Evolutionary conservation across 345 rosid genomes (phyloP).

Genomic region (Adansonia digitata): DNA sequence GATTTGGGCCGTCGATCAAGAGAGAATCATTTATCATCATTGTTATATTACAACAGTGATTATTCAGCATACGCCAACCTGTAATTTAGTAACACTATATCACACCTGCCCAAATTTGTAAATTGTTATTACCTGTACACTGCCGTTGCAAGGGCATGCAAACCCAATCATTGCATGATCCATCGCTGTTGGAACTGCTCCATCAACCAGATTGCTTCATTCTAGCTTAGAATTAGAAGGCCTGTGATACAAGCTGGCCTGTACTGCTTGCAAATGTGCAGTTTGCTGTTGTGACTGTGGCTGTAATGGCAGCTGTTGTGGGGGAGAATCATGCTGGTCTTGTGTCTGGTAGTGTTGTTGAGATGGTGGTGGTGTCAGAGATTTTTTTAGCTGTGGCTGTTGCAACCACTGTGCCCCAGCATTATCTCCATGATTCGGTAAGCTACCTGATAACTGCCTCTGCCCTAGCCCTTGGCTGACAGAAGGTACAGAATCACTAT

Average conservation of each 20-base stretch:
- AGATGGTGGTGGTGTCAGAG: slow-evolving; percentile 37
- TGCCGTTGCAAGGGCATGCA: slow-evolving; percentile 54
- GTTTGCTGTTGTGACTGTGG: slow-evolving; percentile 54
- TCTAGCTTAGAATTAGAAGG: slow-evolving; percentile 61
- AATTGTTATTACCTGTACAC: slow-evolving; percentile 61
- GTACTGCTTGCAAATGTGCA: slow-evolving; percentile 54
- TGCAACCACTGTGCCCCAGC: slow-evolving; percentile 44
- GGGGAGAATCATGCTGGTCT: slow-evolving; percentile 32
- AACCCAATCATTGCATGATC: slow-evolving; percentile 42
- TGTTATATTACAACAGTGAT: not conserved
- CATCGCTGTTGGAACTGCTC: slow-evolving; percentile 41
- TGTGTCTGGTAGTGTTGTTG: slow-evolving; percentile 49
- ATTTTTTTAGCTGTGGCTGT: slow-evolving; percentile 39
- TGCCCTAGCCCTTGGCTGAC: slow-evolving; percentile 47
- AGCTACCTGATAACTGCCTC: slow-evolving; percentile 54
- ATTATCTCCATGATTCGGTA: slow-evolving; percentile 38
- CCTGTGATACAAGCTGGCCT: slow-evolving; percentile 51
- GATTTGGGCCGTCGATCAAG: too few relatives aligned
- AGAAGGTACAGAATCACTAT: slow-evolving; percentile 45
- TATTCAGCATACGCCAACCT: not conserved
- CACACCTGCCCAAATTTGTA: not conserved
- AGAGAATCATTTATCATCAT: not conserved
- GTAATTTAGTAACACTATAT: not conserved
- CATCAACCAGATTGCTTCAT: slow-evolving; percentile 38
- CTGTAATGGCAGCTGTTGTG: slow-evolving; percentile 26